Base-by-base conservation (phyloP, 345 rosid genomes). In the Diplotaxis tenuifolia region DNA sequence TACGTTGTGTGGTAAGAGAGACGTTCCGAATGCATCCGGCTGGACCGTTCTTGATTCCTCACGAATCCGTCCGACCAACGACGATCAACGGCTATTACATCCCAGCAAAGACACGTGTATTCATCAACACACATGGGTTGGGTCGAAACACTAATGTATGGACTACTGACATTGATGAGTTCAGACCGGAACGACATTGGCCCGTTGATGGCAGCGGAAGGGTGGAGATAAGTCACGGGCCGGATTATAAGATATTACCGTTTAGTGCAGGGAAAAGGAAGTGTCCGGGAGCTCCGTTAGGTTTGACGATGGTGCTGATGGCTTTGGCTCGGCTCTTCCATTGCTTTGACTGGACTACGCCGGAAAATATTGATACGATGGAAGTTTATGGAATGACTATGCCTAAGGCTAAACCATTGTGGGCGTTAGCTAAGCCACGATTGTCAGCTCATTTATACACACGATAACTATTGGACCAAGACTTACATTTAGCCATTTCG, bases 11-110 rank as follows among this genome's bases (percentile, higher is more conserved):
- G n/a, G 97, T 94, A 25, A 87, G 98, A 0, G 97, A 94, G 74
- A 89, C 95, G 2, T 94, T 94, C 55, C 82, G 98, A 52, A 87
- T 89, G 98, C 98, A 91, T 67, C 98, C 97, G 0, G 97, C 97
- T 0, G 98, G 98, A 4, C 98, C 98, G 1, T 85, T 94, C 57
- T 82, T 94, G 6, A 91, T 94, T 74, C 98, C 96, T 7, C 97
- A 94, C 36, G 97, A 94, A 67, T 94, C 96, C 3, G 58, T 89
- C 7, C 82, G 84, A 0, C 79, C 74, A 73, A 87, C 98, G 10
- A 87, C 89, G 1, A 79, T 94, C 83, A 84, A 85, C 78, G 93
- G 89, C 49, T 88, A 81, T 34, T 62, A 88, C 63, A 89, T 94
- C 70, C 97, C 98, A 0, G 96, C 96, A 19, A 83, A 76, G 67